Base-by-base conservation (phyloP, 129 eudicot genomes). In the Mikania micrantha region DNA sequence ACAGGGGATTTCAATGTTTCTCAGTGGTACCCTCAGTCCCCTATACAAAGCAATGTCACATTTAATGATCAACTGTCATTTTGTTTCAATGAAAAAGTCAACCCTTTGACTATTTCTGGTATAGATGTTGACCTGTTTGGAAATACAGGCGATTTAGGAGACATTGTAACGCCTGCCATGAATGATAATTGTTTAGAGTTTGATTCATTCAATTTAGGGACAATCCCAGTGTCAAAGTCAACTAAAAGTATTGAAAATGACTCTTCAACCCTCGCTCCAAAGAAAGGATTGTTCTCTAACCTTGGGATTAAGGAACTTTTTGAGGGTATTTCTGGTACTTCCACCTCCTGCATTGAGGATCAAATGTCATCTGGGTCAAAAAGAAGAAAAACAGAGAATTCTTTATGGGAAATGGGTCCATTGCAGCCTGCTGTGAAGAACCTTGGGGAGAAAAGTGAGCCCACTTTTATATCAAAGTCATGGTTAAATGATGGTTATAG, bases 281-380 rank as follows among this genome's bases (percentile, higher is more conserved):
- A 77, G 42, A 84, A 86, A 64, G 84, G 84, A 29, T 80, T 93
- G 64, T 93, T 93, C 84, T 88, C 99, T 44, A 80, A 86, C 65
- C 80, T 88, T 65, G 99, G 99, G 34, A 85, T 89, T 24, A 84
- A 82, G 41, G 86, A 79, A 80, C 76, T 82, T 60, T 79, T 88
- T 54, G 87, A 81, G 65, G 88, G 81, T 47, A 66, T 60, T 40
- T 65, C 85, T 28, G 79, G 84, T 72, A 75, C 77, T 71, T 73
- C 83, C 20, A 80, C 75, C 28, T 70, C 90, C 7, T 67, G 86
- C 54, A 17, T 80, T 28, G 96, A 88, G 49, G 96, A 84, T 78
- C 94, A 76, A 52, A 69, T 83, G 28, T 80, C 88, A 1, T 56
- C 82, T 17, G 62, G 79, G 0, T 42, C 66, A 7, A 88, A 84